A percentile compares a stretch with the other conserved stretches of the same genome.
Conservation (phyloP, 768 basidiomycete genomes). For the Phanerochaete sordida region DNA sequence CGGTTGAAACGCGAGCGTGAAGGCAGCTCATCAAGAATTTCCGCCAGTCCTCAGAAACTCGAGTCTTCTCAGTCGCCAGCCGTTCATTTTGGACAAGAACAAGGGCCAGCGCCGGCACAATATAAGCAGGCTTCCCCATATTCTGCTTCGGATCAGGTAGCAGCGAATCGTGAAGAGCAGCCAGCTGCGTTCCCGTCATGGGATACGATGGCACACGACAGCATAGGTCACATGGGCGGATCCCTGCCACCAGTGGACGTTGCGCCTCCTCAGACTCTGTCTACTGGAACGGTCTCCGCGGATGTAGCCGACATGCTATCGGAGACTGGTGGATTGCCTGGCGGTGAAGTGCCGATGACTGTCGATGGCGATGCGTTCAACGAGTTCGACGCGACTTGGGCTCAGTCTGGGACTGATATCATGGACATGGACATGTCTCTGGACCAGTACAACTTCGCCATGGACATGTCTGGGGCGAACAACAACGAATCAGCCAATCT, state of each 20-base stretch:
- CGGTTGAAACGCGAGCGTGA: conserved; percentile 67
- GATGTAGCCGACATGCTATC: neutral
- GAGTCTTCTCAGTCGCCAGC: neutral
- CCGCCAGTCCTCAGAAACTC: neutral
- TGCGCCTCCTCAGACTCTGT: neutral
- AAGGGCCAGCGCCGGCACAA: neutral
- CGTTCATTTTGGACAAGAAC: neutral
- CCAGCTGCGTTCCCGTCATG: neutral
- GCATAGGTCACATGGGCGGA: neutral
- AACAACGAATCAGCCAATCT: conserved; percentile 27
- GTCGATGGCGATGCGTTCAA: conserved; percentile 10
- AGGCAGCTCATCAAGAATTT: conserved; percentile 22
- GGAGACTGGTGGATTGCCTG: neutral
- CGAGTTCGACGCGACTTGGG: conserved; percentile 22
- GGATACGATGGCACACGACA: neutral
- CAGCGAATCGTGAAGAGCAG: neutral
- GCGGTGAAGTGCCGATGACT: neutral
- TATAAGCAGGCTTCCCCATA: neutral
- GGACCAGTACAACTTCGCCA: conserved; percentile 28
- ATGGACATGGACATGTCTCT: conserved; percentile 30
- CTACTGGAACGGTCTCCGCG: neutral
- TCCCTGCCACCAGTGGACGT: neutral
- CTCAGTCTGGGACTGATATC: conserved; percentile 24
- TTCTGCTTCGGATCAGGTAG: neutral
- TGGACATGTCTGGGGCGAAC: conserved; percentile 37